phyloP scores from a whole-genome alignment of 306 rosid species.

The Pyrus communis region DNA sequence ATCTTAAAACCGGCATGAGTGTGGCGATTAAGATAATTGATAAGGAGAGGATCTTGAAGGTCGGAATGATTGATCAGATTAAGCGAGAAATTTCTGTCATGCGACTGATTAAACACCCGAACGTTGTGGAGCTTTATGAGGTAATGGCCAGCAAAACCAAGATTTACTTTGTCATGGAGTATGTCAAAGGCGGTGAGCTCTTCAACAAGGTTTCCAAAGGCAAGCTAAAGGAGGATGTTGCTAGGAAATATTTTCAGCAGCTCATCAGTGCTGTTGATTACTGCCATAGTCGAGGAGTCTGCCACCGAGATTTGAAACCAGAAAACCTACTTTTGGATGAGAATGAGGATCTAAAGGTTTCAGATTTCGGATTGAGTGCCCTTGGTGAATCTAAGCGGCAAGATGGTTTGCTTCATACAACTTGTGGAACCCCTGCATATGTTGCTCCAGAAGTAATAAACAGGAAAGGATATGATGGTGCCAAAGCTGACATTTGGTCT shows the following conservation, averaged over 20 bases:
- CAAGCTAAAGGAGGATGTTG: conserved; percentile 69
- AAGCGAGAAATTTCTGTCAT: conserved; percentile 89
- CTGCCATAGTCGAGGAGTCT: conserved; percentile 88
- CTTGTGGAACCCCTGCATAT: conserved; percentile 96
- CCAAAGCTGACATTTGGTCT: conserved; percentile 95
- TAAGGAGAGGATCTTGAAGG: conserved; percentile 78
- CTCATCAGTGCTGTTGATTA: conserved; percentile 83
- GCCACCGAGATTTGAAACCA: conserved; percentile 86
- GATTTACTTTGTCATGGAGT: conserved; percentile 91
- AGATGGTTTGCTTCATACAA: conserved; percentile 93
- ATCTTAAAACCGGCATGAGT: conserved; percentile 55
- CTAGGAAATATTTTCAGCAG: conserved; percentile 81
- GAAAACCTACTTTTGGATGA: conserved; percentile 93
- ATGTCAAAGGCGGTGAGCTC: conserved; percentile 89
- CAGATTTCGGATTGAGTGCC: conserved; percentile 91
- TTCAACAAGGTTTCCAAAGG: conserved; percentile 85
- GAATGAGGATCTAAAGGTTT: conserved; percentile 77
- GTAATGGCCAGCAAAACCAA: conserved; percentile 94
- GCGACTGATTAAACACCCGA: conserved; percentile 70
- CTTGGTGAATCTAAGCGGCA: conserved; percentile 64
- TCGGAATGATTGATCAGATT: conserved; percentile 83
- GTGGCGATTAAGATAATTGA: conserved; percentile 82
- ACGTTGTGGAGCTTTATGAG: conserved; percentile 89
- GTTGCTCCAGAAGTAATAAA: conserved; percentile 90
- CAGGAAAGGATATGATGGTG: conserved; percentile 84